phyloP scores from a whole-genome alignment of 108 stramenopile species.

The Discostella stelligeroides region DNA sequence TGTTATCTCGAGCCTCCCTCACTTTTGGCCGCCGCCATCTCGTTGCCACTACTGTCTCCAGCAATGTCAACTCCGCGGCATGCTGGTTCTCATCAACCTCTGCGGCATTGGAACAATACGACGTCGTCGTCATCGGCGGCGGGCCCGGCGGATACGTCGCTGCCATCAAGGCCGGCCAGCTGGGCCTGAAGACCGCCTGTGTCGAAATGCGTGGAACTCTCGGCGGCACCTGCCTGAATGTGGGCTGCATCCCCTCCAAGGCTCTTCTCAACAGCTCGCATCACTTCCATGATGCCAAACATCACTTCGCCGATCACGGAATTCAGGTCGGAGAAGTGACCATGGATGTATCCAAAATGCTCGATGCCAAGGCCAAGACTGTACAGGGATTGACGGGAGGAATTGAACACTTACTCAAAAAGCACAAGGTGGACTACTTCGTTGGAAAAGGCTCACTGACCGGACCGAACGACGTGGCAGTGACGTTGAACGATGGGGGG shows the following conservation, averaged over 20 bases:
- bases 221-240: constrained; percentile 97
- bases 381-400: constrained; percentile 98
- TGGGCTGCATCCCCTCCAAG: constrained; percentile 99
- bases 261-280: constrained; percentile 93
- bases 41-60: neutral
- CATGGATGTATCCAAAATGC: constrained; percentile 94
- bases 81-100: constrained; percentile 40
- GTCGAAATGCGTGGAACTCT: constrained; percentile 97
- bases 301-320: constrained; percentile 96
- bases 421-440: constrained; percentile 97
- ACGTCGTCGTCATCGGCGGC: constrained; percentile 77
- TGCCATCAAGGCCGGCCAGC: constrained; percentile 98
- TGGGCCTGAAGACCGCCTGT: constrained; percentile 98
- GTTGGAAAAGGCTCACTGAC: constrained; percentile 93
- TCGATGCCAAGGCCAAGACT: constrained; percentile 88
- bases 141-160: constrained; percentile 99
- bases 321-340: constrained; percentile 78
- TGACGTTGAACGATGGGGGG: constrained; percentile 87
- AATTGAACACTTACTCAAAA: constrained; percentile 98
- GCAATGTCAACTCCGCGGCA: neutral
- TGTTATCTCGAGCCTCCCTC: constrained; percentile 29
- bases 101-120: constrained; percentile 39
- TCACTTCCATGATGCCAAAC: constrained; percentile 95
- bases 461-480: constrained; percentile 86
- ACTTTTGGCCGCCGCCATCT: constrained; percentile 7